Conservation (phyloP, 768 basidiomycete species). For the Lactarius indigo region DNA sequence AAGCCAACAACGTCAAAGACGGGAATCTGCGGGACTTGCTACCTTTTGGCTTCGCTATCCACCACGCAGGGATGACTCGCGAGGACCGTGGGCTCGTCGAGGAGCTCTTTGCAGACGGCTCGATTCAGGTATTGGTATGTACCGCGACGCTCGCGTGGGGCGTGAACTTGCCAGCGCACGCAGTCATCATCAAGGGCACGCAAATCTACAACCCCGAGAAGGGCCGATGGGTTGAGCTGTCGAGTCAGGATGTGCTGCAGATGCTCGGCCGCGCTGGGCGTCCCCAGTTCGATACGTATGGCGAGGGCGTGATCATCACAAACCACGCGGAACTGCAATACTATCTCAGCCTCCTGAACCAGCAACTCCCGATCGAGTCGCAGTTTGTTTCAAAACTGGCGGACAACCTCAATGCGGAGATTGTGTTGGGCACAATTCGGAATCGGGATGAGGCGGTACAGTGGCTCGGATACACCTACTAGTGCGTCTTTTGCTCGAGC, state of each 20-base stretch:
- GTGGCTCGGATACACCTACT: conserved; percentile 93
- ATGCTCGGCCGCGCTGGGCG: conserved; percentile 98
- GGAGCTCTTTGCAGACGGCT: conserved; percentile 89
- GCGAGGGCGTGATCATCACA: conserved; percentile 98
- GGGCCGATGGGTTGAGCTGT: conserved; percentile 95
- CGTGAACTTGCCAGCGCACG: conserved; percentile 96
- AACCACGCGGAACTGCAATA: conserved; percentile 97
- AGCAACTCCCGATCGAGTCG: conserved; percentile 95
- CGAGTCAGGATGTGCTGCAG: conserved; percentile 93
- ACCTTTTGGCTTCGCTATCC: conserved; percentile 96
- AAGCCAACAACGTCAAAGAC: conserved; percentile 81
- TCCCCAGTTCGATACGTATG: conserved; percentile 95
- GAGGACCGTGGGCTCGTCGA: conserved; percentile 91
- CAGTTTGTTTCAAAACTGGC: conserved; percentile 91
- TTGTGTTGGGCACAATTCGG: conserved; percentile 90
- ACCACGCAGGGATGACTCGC: conserved; percentile 94
- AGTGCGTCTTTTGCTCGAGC: conserved; percentile 32
- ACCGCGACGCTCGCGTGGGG: conserved; percentile 99
- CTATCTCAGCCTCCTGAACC: conserved; percentile 91
- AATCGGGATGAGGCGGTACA: conserved; percentile 97
- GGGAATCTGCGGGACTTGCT: conserved; percentile 80
- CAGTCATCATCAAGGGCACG: conserved; percentile 99
- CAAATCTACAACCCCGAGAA: conserved; percentile 99
- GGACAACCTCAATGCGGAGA: conserved; percentile 96
- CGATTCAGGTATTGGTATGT: conserved; percentile 91